Base-by-base conservation (phyloP, 2,329 filamentous ascomycete species). In the Colletotrichum phormii region DNA sequence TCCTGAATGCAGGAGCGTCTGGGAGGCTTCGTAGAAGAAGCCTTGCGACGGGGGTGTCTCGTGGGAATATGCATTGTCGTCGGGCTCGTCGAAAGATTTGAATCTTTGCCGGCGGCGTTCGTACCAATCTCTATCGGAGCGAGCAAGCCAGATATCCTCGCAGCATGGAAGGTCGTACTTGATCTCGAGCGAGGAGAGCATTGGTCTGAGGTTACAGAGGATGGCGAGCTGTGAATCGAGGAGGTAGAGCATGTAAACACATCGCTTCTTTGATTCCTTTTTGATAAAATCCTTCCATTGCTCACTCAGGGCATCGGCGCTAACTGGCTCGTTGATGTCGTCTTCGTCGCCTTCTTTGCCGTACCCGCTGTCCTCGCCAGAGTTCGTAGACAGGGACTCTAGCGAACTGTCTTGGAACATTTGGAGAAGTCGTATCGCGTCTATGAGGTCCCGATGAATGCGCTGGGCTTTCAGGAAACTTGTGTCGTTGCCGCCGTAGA, bases 141-240 rank as follows among this genome's bases (percentile, higher is more conserved):
- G 66, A n/a, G 66, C 66, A 0, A 64, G 53, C 66, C 66, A 69
- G 5, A 64, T 69, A 7, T 69, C 66, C 26, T 69, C 66, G 22
- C 66, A 69, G 35, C 66, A 69, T 9, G 66, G 66, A 2, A 69
- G 51, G 11, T 69, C 66, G 51, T 69, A 69, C 60, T 69, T 69
- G 66, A 69, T 69, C 22, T 69, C 66, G 6, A 69, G 66, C 8
- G 66, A 69, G 2, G 66, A 69, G 4, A 69, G 37, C 66, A 69
- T 69, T 11, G 66, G 66, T 7, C 66, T 60, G 5, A 69, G 53
- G 24, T 69, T 69, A 51, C 66, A 69, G 15, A 69, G 51, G 24
- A 69, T 69, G 2, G 66, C 66, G 26, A 69, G 51, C 26, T 69
- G 66, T 0, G 66, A 69, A 12, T 69, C 66, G 8, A 69, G 66